Evolutionary conservation across 2,329 filamentous ascomycete genomes (phyloP), one percentile per base, ranked within the genome.

Genomic region (Cercospora sp.): DNA sequence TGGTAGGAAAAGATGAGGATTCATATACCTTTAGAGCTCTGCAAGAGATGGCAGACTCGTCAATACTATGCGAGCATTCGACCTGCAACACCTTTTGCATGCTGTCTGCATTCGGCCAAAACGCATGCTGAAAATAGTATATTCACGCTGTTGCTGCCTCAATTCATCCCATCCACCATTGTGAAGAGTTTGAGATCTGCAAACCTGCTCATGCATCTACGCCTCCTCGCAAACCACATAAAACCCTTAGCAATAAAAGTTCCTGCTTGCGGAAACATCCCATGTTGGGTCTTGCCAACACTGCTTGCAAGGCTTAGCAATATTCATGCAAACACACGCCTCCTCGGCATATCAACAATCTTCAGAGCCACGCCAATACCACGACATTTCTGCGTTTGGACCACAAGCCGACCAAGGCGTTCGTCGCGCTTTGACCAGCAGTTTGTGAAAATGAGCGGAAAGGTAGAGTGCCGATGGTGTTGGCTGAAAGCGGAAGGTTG

Each of bases 381-480:
- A 33, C 55, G 55, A 10, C 1, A 3, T 3, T 18, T 28, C 55
- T 59, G 55, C 55, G 55, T 59, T 59, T 8, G 55, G 55, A 31
- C 55, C 30, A 59, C 16, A 12, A 20, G 13, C 55, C 55, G 55
- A 36, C 3, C 30, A 59, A 12, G 55, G 30, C 55, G 3, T 36
- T 59, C 55, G 55, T 59, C 30, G 55, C 55, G 55, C 55, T 33
- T 59, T 59, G 55, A 59, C 55, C 55, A 36, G 30, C 0, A 10
- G 55, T 31, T 59, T 30, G 9, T 36, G 55, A 55, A 59, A 1
- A 16, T 36, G 55, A 5, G 55, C 30, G 55, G 55, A 7, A 28
- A n/a, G 12, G 30, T 28, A 9, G 12, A 8, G 7, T 16, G 23
- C 48, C 23, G 48, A n/a, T 55, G 48, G 3, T 2, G 7, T 16